Evolutionary conservation across 495 filamentous ascomycete species (phyloP).

Genomic region (Massariosphaeria phaeospora): DNA sequence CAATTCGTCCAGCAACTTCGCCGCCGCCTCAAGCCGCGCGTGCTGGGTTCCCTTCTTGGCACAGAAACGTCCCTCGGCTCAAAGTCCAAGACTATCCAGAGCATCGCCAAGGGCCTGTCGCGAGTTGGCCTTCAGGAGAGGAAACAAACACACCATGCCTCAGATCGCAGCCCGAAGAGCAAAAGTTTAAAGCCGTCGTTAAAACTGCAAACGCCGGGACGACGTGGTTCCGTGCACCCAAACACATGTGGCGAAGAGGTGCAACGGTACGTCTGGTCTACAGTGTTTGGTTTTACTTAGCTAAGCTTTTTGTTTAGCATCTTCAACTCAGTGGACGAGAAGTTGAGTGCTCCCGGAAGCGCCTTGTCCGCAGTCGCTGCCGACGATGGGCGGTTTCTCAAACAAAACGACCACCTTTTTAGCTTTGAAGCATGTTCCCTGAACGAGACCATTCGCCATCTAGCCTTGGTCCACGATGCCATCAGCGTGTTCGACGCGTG

Average conservation of each 20-base stretch:
- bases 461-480: slow-evolving; percentile 18
- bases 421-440: slow-evolving; percentile 20
- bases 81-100: slow-evolving; percentile 17
- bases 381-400: slow-evolving; percentile 27
- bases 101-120: slow-evolving; percentile 20
- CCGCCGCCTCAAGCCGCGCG: slow-evolving; percentile 28
- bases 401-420: slow-evolving; percentile 19
- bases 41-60: slow-evolving; percentile 15
- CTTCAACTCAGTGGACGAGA: slow-evolving; percentile 19
- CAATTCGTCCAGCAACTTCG: slow-evolving; percentile 31
- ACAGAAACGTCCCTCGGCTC: slow-evolving; percentile 18
- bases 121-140: slow-evolving; percentile 6
- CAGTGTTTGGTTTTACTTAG: slow-evolving; percentile 25
- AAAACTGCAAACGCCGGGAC: slow-evolving; percentile 21
- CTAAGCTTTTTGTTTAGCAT: slow-evolving; percentile 27
- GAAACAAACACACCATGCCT: slow-evolving; percentile 10
- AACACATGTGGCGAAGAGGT: slow-evolving; percentile 25
- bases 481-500: slow-evolving; percentile 12
- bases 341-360: slow-evolving; percentile 14
- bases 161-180: slow-evolving; percentile 17
- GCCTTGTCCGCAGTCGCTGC: slow-evolving; percentile 21
- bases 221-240: slow-evolving; percentile 11
- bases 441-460: slow-evolving; percentile 7
- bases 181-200: slow-evolving; percentile 9
- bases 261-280: slow-evolving; percentile 28